A percentile compares a stretch with the other conserved stretches of the same genome.
Conservation (phyloP, 257 asterid species). For the Fraxinus excelsior region DNA sequence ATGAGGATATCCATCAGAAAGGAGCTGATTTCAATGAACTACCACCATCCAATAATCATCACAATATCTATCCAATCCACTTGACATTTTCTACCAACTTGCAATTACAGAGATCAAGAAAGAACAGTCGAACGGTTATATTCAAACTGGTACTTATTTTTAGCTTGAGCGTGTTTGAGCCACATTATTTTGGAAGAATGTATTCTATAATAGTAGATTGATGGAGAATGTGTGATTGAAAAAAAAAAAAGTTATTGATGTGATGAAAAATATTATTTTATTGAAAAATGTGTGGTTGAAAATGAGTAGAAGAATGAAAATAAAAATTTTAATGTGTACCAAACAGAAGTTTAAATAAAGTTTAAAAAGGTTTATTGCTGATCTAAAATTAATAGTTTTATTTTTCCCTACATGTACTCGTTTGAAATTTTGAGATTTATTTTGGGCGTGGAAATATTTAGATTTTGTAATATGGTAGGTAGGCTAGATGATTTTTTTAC, state of each 20-base stretch:
- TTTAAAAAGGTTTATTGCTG: neutral
- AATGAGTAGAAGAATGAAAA: no score
- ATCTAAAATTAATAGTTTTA: neutral
- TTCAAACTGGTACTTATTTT: neutral
- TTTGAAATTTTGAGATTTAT: no score
- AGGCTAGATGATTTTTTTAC: neutral
- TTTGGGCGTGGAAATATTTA: neutral
- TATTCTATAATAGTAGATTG: no score
- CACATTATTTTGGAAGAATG: no score
- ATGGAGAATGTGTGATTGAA: no score
- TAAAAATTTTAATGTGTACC: no score
- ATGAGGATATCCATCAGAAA: neutral
- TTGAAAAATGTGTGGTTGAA: no score
- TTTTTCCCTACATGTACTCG: no score
- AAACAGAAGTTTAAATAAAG: no score
- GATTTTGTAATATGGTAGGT: neutral
- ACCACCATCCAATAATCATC: neutral
- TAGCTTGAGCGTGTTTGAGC: no score
- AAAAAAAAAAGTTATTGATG: no score
- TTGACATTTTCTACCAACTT: constrained; percentile 23
- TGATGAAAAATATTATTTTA: no score
- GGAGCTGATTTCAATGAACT: neutral
- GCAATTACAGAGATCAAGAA: neutral
- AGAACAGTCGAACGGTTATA: neutral
- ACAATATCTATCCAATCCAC: constrained; percentile 8